These are phyloP conservation scores for Baorangia bicolor DNA, from an alignment of 768 basidiomycete species.

Conservation along the genomic window DNA sequence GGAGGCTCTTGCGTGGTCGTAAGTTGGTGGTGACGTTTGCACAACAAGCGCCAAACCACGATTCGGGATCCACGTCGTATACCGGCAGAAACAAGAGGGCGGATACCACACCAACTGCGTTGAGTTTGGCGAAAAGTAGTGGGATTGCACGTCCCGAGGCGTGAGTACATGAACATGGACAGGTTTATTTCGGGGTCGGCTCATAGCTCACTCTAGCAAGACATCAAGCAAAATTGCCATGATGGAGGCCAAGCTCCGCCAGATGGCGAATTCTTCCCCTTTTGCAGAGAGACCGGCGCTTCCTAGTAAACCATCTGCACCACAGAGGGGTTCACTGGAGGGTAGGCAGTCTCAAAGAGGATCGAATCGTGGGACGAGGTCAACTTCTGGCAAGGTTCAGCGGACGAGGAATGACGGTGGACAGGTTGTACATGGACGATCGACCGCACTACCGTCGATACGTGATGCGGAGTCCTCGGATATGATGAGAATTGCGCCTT, in stretches of 20 bases:
- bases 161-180: constrained; percentile 32
- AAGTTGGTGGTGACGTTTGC: constrained; percentile 91
- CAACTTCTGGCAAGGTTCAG: background rate
- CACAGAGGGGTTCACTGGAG: background rate
- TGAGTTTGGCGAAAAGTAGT: constrained; percentile 85
- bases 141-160: constrained; percentile 46
- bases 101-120: constrained; percentile 76
- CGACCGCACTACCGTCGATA: background rate
- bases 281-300: constrained; percentile 22
- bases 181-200: constrained; percentile 3
- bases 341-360: constrained; percentile 1
- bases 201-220: constrained; percentile 38
- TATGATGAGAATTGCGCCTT: constrained; percentile 5
- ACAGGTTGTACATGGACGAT: background rate
- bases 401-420: constrained; percentile 1
- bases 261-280: constrained; percentile 52
- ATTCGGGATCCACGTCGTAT: constrained; percentile 29
- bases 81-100: constrained; percentile 41
- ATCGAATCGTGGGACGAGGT: background rate
- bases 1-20: constrained; percentile 80
- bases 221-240: constrained; percentile 89
- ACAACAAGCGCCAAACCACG: constrained; percentile 66
- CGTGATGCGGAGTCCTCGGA: constrained; percentile 17
- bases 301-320: constrained; percentile 20
- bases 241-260: constrained; percentile 92